These are phyloP conservation scores for Chaetomium globosum DNA, from an alignment of 2,329 filamentous ascomycete genomes.

Conservation along the genomic window DNA sequence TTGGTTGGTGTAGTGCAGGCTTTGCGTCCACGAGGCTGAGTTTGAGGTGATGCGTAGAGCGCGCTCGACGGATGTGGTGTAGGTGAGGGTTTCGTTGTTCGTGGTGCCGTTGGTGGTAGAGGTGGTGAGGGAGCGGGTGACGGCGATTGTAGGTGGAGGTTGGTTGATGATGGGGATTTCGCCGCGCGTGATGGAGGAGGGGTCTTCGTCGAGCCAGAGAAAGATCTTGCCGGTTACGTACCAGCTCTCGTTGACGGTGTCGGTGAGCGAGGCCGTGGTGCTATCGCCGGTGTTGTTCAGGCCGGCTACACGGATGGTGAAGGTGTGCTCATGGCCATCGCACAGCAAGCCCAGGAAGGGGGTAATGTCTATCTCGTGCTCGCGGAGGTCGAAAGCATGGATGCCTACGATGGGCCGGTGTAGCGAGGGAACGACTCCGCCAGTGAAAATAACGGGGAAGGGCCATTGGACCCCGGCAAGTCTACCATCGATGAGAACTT, in stretches of 20 bases:
- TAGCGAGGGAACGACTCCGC: conserved; percentile 73
- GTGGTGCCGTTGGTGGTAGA: conserved; percentile 48
- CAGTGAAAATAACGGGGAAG: conserved; percentile 80
- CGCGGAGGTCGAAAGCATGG: conserved; percentile 75
- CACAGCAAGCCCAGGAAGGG: conserved; percentile 72
- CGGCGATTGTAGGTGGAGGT: conserved; percentile 49
- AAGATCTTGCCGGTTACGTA: conserved; percentile 79
- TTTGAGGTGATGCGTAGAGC: conserved; percentile 56
- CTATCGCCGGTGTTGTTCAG: conserved; percentile 54
- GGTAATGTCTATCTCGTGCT: conserved; percentile 81
- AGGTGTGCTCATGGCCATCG: conserved; percentile 65
- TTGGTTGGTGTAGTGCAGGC: conserved; percentile 55
- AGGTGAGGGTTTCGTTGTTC: conserved; percentile 61
- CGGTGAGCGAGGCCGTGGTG: conserved; percentile 50
- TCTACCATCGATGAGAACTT: conserved; percentile 71
- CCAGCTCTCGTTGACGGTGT: conserved; percentile 68
- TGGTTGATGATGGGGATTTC: conserved; percentile 40
- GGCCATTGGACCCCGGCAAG: conserved; percentile 79
- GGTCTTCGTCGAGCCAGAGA: conserved; percentile 65
- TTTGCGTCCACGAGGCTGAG: conserved; percentile 60
- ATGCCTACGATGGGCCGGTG: conserved; percentile 79
- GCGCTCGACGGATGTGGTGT: conserved; percentile 60
- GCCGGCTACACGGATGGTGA: conserved; percentile 68
- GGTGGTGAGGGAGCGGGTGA: conserved; percentile 55
- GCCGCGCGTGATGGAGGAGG: conserved; percentile 56